Evolutionary conservation across 2,329 filamentous ascomycete genomes (phyloP).

Genomic region (Atkinsonella texensis): DNA sequence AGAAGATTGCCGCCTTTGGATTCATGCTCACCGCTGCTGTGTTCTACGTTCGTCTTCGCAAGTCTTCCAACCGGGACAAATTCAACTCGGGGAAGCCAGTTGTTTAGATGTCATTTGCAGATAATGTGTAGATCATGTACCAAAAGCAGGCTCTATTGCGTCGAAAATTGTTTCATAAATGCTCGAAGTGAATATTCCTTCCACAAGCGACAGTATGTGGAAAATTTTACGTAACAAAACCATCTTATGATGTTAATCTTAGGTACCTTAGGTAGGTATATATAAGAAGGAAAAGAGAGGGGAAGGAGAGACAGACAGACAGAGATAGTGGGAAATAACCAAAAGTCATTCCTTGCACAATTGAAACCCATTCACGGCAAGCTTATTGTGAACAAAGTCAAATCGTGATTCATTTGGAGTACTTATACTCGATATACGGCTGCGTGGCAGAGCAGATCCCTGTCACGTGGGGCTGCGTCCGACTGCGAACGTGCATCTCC

Average conservation of each 20-base stretch:
- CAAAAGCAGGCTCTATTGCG: conserved; percentile 1
- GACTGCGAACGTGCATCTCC: background rate
- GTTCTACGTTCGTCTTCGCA: conserved; percentile 31
- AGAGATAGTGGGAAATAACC: no score
- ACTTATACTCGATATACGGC: no score
- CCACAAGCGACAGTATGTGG: no score
- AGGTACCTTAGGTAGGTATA: no score
- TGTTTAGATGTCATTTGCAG: conserved; percentile 18
- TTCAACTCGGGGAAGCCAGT: conserved; percentile 32
- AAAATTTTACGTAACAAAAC: no score
- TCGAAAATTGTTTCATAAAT: background rate
- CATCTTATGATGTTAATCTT: no score
- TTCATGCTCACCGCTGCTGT: conserved; percentile 34
- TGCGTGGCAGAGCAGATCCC: background rate
- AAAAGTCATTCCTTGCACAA: no score
- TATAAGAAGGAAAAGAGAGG: no score
- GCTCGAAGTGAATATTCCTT: background rate
- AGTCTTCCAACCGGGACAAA: conserved; percentile 15
- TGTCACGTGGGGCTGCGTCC: conserved; percentile 7
- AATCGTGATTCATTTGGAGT: no score
- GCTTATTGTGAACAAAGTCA: background rate
- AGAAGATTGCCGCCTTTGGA: conserved; percentile 39
- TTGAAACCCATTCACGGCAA: no score
- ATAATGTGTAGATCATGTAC: conserved; percentile 5
- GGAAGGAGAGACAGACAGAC: no score